Evolutionary conservation across 345 rosid species (phyloP).

Genomic region (Camelina neglecta): DNA sequence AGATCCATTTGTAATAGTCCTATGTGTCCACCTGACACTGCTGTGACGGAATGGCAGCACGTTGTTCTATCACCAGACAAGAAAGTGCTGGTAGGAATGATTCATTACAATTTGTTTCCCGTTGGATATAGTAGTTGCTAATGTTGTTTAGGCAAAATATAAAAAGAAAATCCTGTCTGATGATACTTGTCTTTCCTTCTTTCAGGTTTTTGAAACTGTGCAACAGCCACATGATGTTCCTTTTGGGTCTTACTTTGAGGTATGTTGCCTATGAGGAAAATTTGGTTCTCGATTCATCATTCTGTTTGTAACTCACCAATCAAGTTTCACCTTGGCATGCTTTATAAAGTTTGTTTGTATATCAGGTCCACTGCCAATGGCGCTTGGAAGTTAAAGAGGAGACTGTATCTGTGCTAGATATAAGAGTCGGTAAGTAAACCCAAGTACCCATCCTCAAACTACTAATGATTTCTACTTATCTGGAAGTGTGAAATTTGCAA

Average conservation of each 20-base stretch:
- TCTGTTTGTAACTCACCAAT: slow-evolving; percentile 17
- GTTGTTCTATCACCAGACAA: slow-evolving; percentile 76
- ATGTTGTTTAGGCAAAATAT: background rate
- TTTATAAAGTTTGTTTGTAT: slow-evolving; percentile 31
- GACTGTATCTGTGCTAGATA: slow-evolving; percentile 59
- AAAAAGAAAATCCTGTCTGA: background rate
- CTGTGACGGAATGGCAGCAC: slow-evolving; percentile 96
- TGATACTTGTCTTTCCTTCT: slow-evolving; percentile 12
- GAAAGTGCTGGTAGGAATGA: slow-evolving; percentile 63
- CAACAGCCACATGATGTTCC: slow-evolving; percentile 98
- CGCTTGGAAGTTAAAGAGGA: slow-evolving; percentile 65
- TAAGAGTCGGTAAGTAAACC: slow-evolving; percentile 74
- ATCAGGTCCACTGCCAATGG: slow-evolving; percentile 92
- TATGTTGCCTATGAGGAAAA: slow-evolving; percentile 25
- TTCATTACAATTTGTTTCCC: background rate
- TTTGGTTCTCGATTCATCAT: slow-evolving; percentile 6
- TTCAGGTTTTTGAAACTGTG: slow-evolving; percentile 91
- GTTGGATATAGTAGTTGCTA: background rate
- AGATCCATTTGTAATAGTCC: slow-evolving; percentile 88
- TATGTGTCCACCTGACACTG: slow-evolving; percentile 98
- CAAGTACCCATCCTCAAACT: slow-evolving; percentile 33
- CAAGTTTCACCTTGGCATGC: background rate
- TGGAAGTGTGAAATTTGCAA: background rate
- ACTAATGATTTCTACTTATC: background rate
- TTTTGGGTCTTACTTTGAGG: slow-evolving; percentile 97